Conservation (phyloP, 116 monocot genomes). For the Cymodocea nodosa region DNA sequence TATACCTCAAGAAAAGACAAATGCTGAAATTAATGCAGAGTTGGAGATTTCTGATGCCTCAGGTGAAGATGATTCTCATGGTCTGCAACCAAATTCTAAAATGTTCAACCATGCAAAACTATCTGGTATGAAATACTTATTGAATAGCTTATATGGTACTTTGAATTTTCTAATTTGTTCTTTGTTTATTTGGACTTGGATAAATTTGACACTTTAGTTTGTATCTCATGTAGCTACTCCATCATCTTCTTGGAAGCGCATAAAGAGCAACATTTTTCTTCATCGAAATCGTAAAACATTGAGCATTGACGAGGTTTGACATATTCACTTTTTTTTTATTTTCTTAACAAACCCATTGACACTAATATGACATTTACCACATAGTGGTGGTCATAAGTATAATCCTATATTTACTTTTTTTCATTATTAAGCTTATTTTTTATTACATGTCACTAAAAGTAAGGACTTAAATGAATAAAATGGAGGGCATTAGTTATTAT, state of each 20-base stretch:
- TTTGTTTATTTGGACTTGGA: background rate
- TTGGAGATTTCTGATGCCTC: conserved; percentile 65
- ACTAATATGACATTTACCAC: background rate
- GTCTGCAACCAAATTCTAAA: conserved; percentile 8
- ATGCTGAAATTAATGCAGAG: conserved; percentile 88
- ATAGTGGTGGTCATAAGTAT: background rate
- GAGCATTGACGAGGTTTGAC: conserved; percentile 78
- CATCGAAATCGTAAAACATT: conserved; percentile 73
- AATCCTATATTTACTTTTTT: conserved; percentile 2
- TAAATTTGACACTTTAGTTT: conserved; percentile 1
- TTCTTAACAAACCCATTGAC: background rate
- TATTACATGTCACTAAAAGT: too few species aligned
- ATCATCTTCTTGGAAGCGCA: conserved; percentile 38
- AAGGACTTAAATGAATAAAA: too few species aligned
- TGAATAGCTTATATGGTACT: background rate
- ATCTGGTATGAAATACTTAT: conserved; percentile 6
- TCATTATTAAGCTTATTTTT: too few species aligned
- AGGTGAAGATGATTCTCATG: conserved; percentile 40
- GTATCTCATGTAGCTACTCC: conserved; percentile 24
- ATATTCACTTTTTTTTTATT: background rate
- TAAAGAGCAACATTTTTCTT: conserved; percentile 71
- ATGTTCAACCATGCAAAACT: background rate
- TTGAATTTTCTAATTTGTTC: background rate
- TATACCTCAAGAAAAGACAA: conserved; percentile 85
- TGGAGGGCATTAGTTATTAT: too few species aligned